Conservation (phyloP, 345 rosid genomes). For the Carallia pectinifolia region DNA sequence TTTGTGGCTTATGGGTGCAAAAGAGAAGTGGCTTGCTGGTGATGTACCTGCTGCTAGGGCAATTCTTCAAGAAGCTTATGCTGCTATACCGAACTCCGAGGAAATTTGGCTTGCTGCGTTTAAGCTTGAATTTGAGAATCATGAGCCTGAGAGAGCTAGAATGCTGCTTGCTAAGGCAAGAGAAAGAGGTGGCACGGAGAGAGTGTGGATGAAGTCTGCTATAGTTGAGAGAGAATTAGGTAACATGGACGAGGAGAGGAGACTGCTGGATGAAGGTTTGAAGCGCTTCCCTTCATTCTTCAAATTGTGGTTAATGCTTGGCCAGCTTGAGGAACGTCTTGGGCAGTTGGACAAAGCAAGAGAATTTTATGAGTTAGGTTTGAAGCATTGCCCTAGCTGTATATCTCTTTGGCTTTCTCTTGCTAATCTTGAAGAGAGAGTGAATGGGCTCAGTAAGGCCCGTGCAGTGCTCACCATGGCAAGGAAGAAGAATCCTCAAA, state of each 20-base stretch:
- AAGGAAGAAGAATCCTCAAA: constrained; percentile 78
- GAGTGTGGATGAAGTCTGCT: constrained; percentile 98
- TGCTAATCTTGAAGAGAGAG: constrained; percentile 75
- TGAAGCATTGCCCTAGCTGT: constrained; percentile 62
- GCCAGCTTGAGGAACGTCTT: constrained; percentile 89
- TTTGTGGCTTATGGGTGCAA: constrained; percentile 97
- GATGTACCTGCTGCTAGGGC: constrained; percentile 93
- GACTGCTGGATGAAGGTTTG: constrained; percentile 77
- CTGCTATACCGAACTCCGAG: constrained; percentile 87
- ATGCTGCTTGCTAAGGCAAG: constrained; percentile 89
- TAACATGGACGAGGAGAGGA: constrained; percentile 71
- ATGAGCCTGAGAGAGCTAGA: constrained; percentile 94
- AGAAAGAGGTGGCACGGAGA: constrained; percentile 94
- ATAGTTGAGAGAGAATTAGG: constrained; percentile 92
- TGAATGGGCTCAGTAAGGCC: constrained; percentile 71
- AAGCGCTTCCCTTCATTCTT: constrained; percentile 75
- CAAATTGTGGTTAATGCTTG: constrained; percentile 92
- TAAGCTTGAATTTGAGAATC: constrained; percentile 96
- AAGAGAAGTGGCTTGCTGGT: constrained; percentile 97
- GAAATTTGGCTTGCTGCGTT: constrained; percentile 97
- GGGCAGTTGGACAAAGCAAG: constrained; percentile 56
- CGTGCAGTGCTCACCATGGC: constrained; percentile 79
- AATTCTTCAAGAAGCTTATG: constrained; percentile 91
- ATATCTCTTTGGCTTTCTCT: constrained; percentile 79
- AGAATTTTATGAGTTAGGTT: constrained; percentile 63